Evolutionary conservation across 345 rosid species (phyloP).

Genomic region (Salix udensis): DNA sequence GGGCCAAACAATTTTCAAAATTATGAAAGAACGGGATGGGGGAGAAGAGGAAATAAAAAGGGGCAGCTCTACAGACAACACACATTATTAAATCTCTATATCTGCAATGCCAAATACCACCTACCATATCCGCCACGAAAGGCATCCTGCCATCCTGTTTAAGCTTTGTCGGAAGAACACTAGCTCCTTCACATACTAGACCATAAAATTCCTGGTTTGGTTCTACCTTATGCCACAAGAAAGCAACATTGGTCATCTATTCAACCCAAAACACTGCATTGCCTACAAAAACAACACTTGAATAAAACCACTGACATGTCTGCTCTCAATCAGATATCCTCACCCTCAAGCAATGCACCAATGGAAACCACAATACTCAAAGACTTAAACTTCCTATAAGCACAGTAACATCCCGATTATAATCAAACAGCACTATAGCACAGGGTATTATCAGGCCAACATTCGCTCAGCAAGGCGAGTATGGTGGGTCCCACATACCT

Average conservation of each 20-base stretch:
- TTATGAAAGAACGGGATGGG: not conserved
- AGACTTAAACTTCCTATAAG: not conserved
- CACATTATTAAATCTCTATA: not conserved
- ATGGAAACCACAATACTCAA: not conserved
- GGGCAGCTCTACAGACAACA: not conserved
- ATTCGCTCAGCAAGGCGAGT: not conserved
- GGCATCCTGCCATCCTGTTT: constrained; percentile 34
- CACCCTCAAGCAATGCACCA: not conserved
- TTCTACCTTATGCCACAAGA: constrained; percentile 83
- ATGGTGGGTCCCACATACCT: constrained; percentile 36
- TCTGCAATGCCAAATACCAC: constrained; percentile 13
- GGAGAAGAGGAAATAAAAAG: not conserved
- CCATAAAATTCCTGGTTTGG: constrained; percentile 93
- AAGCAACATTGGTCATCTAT: constrained; percentile 21
- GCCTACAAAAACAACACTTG: not conserved
- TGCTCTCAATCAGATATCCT: not conserved
- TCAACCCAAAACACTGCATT: not conserved
- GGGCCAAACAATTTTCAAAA: not conserved
- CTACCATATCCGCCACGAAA: constrained; percentile 71
- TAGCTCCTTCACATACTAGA: constrained; percentile 90
- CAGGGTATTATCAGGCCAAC: too few relatives aligned
- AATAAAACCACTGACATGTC: too few relatives aligned
- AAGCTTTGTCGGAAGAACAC: constrained; percentile 87
- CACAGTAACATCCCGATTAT: not conserved
- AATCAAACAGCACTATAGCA: not conserved